These are phyloP conservation scores for Hymenoscyphus salicellus DNA, from an alignment of 2,329 filamentous ascomycete species.

Conservation along the genomic window DNA sequence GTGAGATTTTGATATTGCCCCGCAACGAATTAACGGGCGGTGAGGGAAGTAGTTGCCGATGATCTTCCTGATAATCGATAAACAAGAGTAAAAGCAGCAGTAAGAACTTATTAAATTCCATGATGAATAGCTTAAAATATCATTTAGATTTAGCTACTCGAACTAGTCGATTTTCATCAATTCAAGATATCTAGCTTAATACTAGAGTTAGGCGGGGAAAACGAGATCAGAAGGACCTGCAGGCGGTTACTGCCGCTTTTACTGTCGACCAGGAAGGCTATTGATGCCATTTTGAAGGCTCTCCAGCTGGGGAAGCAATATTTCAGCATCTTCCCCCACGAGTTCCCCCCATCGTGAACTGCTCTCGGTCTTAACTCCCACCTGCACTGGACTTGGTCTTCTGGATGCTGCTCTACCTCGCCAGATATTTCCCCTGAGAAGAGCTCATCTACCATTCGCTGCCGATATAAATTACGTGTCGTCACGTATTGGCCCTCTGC, in stretches of 20 bases:
- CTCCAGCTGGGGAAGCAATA: background rate
- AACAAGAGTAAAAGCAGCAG: background rate
- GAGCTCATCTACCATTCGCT: background rate
- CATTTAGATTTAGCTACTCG: too few species aligned
- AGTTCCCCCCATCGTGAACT: background rate
- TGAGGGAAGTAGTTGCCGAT: too few species aligned
- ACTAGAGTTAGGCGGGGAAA: too few species aligned
- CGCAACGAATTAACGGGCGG: too few species aligned
- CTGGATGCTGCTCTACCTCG: background rate
- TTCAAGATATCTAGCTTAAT: too few species aligned
- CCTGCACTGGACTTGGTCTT: background rate
- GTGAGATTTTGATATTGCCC: constrained; percentile 5
- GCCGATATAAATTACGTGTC: background rate
- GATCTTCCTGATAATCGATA: background rate
- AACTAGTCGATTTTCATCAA: too few species aligned
- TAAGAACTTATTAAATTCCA: too few species aligned
- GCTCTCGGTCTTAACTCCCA: background rate
- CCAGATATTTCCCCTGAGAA: background rate
- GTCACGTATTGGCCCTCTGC: background rate
- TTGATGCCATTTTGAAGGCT: background rate
- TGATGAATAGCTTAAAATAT: too few species aligned
- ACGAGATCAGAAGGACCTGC: too few species aligned
- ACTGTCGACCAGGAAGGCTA: background rate
- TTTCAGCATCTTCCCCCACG: background rate
- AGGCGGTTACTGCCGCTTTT: too few species aligned